phyloP scores from a whole-genome alignment of 2,329 filamentous ascomycete genomes.

The Pseudogymnoascus destructans region DNA sequence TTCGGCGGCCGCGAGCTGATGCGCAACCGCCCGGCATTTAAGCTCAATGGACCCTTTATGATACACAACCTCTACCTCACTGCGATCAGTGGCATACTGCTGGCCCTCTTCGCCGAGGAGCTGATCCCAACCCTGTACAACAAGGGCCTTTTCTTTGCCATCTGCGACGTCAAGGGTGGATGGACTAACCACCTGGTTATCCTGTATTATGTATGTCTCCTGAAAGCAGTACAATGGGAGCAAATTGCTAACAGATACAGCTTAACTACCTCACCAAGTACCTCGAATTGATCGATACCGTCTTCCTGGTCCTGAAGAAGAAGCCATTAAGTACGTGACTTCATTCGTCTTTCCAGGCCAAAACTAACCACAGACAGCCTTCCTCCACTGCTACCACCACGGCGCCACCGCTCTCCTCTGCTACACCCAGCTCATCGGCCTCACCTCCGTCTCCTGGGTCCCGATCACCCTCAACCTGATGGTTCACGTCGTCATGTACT shows the following conservation, averaged over 20 bases:
- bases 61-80: constrained; percentile 95
- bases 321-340: constrained; percentile 68
- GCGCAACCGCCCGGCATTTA: constrained; percentile 72
- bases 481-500: constrained; percentile 99
- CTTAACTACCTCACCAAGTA: constrained; percentile 98
- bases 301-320: constrained; percentile 98
- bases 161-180: constrained; percentile 69
- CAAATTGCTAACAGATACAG: constrained; percentile 38
- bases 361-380: constrained; percentile 38
- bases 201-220: constrained; percentile 84
- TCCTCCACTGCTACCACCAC: constrained; percentile 98
- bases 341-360: background rate
- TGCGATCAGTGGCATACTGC: constrained; percentile 63
- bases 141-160: constrained; percentile 75
- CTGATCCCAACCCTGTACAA: constrained; percentile 70
- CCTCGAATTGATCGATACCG: constrained; percentile 85
- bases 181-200: constrained; percentile 91
- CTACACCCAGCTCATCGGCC: constrained; percentile 91
- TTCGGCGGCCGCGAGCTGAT: constrained; percentile 88
- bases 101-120: constrained; percentile 84
- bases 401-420: constrained; percentile 92
- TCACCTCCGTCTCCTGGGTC: constrained; percentile 90
- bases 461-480: constrained; percentile 83
- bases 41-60: constrained; percentile 82
- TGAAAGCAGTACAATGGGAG: background rate